Base-by-base conservation (phyloP, 2,329 filamentous ascomycete genomes). In the Diaporthe vaccinii region DNA sequence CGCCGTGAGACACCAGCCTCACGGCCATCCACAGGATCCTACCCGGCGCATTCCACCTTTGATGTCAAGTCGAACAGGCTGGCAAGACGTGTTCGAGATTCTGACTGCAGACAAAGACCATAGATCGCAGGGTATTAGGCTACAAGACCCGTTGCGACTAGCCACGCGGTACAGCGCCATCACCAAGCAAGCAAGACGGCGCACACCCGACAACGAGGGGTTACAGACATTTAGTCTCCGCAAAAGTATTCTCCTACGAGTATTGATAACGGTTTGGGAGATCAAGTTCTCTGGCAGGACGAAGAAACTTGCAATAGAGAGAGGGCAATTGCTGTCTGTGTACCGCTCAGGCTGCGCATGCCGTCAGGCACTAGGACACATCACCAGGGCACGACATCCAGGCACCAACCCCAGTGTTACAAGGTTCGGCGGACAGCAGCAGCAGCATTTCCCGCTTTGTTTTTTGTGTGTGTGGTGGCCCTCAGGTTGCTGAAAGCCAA, bases 401-500 rank as follows among this genome's bases (percentile, higher is more conserved):
- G 75, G 75, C 67, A 76, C 75, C 75, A 68, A 61, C 36, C 53
- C 31, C 39, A 61, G 39, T 51, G 36, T n/a, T 65, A 41, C 53
- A 65, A 36, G 31, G 68, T 62, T 28, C 65, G 46, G 44, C 61
- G 62, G 36, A 57, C 69, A 53, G 65, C 69, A 68, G 71, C 73
- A 31, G 53, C 53, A 55, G 61, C 61, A 46, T 51, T 65, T 65
- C 44, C 67, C 67, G 67, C 51, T 73, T 61, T 55, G 28, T 69
- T 62, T 65, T 53, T 53, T 25, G 36, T 17, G 49, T 55, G 36
- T 22, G 49, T 39, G 49, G 49, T 55, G 65, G 65, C 25, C 39
- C 67, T 74, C 36, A 68, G 73, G 68, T 68, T 55, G 70, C 58
- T 57, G 62, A 57, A 69, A 67, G 67, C 75, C 75, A 72, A 61